Evolutionary conservation across 2,329 filamentous ascomycete genomes (phyloP).

Genomic region (Pseudogymnoascus sp.): DNA sequence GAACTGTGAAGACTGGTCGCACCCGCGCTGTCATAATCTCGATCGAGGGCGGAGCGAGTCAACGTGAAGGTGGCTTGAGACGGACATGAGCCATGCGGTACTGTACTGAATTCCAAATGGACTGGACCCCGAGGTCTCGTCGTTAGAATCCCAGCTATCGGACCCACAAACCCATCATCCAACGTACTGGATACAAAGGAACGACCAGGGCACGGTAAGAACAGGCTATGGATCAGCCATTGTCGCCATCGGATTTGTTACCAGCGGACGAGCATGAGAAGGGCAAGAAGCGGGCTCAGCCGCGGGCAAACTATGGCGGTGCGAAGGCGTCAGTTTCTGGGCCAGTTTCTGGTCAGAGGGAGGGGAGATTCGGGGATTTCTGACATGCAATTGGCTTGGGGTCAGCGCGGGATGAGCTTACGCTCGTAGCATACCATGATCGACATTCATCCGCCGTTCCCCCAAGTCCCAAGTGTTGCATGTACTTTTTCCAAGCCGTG

Average conservation of each 20-base stretch:
- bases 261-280: neutral
- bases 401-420: neutral
- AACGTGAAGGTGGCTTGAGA: neutral
- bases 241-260: neutral
- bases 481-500: neutral
- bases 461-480: no score
- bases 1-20: neutral
- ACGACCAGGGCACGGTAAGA: neutral
- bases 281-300: neutral
- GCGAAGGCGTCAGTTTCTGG: conserved; percentile 1
- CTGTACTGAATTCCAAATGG: neutral
- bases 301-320: neutral
- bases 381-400: neutral
- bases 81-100: neutral
- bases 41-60: neutral
- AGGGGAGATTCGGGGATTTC: neutral
- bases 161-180: conserved; percentile 3
- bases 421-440: neutral
- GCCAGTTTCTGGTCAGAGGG: neutral
- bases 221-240: neutral
- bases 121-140: neutral
- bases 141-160: neutral
- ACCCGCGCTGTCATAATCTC: neutral
- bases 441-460: neutral
- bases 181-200: conserved; percentile 5